Base-by-base conservation (phyloP, 345 rosid species). In the Camelina laxa region DNA sequence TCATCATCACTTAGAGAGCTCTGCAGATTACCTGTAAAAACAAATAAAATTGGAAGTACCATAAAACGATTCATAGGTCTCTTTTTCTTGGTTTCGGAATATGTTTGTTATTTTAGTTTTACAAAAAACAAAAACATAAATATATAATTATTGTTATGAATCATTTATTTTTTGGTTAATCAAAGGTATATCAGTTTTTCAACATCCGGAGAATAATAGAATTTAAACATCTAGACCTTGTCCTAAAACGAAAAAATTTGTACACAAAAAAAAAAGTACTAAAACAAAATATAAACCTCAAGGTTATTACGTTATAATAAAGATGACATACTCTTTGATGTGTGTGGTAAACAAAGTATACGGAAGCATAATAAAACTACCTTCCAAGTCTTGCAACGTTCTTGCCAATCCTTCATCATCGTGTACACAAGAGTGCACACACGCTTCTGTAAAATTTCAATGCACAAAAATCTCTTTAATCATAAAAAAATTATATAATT, bases 1-100 rank as follows among this genome's bases (percentile, higher is more conserved):
- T 54, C 77, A 65, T 73, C 79, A 58, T 51, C 74, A n/a, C 64
- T 60, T 42, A 75, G 57, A 68, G 61, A 68, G 2, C 30, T 21
- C 5, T 47, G 62, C 15, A 67, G 33, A 68, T 68, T 42, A 41
- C 69, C 79, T 75, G 24, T 15, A 75, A 49, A 27, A 67, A 45
- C 57, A 45, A 20, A 14, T 14, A 20, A 15, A 70, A 59, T 31
- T 17, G 11, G 7, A 49, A 50, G 0, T 35, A 60, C 56, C 9
- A n/a, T 20, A 0, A 70, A 12, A 33, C 49, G 6, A 60, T 20
- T 69, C 4, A 20, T 69, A 17, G 0, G 6, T 9, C 1, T 12
- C 4, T 10, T 5, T 27, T 35, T 38, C 4, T 16, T 7, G 1
- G 44, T 39, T 66, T 49, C 33, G 9, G 14, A 50, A 21, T 36